Percentiles rank a stretch among this genome's conserved stretches.
Evolutionary conservation across 371 early-diverging fungal species (phyloP).

Genomic region (Apophysomyces sp.): DNA sequence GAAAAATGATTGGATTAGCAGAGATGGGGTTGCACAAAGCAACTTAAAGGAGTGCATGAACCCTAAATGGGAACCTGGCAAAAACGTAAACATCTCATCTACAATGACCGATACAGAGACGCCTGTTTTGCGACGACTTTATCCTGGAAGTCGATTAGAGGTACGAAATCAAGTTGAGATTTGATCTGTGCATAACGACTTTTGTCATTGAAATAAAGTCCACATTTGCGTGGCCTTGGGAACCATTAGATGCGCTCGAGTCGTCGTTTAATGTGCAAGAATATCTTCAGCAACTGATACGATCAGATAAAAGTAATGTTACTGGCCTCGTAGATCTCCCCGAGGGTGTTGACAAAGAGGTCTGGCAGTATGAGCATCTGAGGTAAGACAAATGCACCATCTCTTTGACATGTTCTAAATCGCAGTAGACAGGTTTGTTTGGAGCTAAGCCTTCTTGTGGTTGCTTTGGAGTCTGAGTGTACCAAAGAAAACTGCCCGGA

Average conservation of each 20-base stretch:
- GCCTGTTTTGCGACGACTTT: conserved; percentile 23
- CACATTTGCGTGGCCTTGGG: conserved; percentile 57
- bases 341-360: conserved; percentile 58
- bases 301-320: conserved; percentile 65
- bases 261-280: conserved; percentile 81
- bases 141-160: conserved; percentile 40
- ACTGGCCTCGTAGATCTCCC: conserved; percentile 67
- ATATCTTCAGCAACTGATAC: conserved; percentile 79
- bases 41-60: no score
- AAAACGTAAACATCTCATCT: background rate
- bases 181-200: background rate
- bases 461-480: conserved; percentile 78
- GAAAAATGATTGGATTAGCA: no score
- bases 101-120: background rate
- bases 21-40: no score
- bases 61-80: no score
- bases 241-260: conserved; percentile 61
- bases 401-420: background rate
- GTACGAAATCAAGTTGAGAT: conserved; percentile 17
- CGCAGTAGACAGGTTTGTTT: conserved; percentile 71
- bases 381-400: conserved; percentile 49
- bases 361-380: conserved; percentile 92
- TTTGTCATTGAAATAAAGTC: conserved; percentile 28
- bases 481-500: conserved; percentile 80
- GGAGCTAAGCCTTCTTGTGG: conserved; percentile 78